Base-by-base conservation (phyloP, 345 rosid genomes). In the Gossypium sturtianum region DNA sequence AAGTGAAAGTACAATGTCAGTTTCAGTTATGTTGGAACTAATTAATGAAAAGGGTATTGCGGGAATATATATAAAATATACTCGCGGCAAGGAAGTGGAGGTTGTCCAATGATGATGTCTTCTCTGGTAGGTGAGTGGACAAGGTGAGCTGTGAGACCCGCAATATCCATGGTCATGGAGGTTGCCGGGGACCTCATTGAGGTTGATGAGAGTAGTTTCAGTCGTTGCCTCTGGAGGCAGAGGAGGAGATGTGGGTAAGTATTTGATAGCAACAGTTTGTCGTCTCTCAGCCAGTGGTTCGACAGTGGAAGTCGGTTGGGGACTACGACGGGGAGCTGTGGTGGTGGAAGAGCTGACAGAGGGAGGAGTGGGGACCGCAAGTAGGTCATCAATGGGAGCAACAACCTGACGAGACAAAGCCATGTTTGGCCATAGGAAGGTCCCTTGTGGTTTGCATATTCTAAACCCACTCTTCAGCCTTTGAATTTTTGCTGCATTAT, bases 401-500 rank as follows among this genome's bases (percentile, higher is more conserved):
- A 66, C 71, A 54, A 48, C 76, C 25, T 79, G 85, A 29, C 78
- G 78, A 66, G 84, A 75, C 2, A 76, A 6, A 9, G 77, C 70
- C 82, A 76, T 81, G 83, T 80, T 83, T 41, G 98, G 97, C 97
- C 94, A 93, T 73, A 90, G 80, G 82, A 90, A 91, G 69, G 81
- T 87, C 71, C 89, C 94, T 60, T 82, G 85, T 15, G 98, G 98
- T 78, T 80, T 91, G 88, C 97, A 95, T 75, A 93, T 80, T 76
- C 86, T 87, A 87, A 95, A 93, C 59, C 93, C 96, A 70, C 88
- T 88, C 82, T 83, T 93, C 76, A 87, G 85, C 81, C 97, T 81
- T 72, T 86, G 76, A 75, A 81, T 81, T 81, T 80, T 82, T 48
- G 84, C 78, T 52, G 86, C 85, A 49, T 78, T 88, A 74, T 80